Percentiles rank a stretch among this genome's conserved stretches.
These are phyloP conservation scores for Yamadazyma songkhlaensis DNA, from an alignment of 1,139 yeast species.

Conservation along the genomic window DNA sequence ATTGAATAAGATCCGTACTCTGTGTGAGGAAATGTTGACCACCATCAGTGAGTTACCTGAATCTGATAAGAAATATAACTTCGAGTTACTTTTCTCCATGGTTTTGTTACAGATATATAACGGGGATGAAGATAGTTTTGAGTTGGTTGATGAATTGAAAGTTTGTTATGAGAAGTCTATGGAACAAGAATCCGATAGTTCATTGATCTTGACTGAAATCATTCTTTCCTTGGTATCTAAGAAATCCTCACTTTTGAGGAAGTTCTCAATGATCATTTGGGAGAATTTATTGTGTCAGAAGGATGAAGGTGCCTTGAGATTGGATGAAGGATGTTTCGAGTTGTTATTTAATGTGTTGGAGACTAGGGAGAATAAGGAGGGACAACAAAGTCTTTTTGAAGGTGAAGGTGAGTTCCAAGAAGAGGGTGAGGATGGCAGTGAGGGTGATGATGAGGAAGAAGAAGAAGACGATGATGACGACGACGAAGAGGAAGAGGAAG, in stretches of 20 bases:
- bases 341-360: constrained; percentile 64
- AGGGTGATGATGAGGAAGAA: constrained; percentile 45
- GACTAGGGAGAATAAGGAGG: constrained; percentile 78
- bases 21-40: constrained; percentile 47
- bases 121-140: constrained; percentile 78
- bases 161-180: constrained; percentile 44
- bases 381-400: constrained; percentile 75
- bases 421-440: constrained; percentile 26
- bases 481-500: constrained; percentile 24
- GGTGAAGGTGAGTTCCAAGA: constrained; percentile 49
- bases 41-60: constrained; percentile 8
- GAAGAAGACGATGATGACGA: constrained; percentile 32
- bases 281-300: constrained; percentile 45
- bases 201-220: constrained; percentile 74
- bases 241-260: constrained; percentile 68
- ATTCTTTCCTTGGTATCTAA: constrained; percentile 73
- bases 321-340: constrained; percentile 50
- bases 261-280: constrained; percentile 75
- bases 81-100: constrained; percentile 76
- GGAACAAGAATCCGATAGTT: constrained; percentile 30
- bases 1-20: constrained; percentile 44
- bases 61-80: constrained; percentile 35
- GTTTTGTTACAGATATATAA: constrained; percentile 74
- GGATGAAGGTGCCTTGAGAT: constrained; percentile 25
- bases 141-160: constrained; percentile 70